Base-by-base conservation (phyloP, 2,329 filamentous ascomycete genomes). In the Ceratocystis alfenasii region DNA sequence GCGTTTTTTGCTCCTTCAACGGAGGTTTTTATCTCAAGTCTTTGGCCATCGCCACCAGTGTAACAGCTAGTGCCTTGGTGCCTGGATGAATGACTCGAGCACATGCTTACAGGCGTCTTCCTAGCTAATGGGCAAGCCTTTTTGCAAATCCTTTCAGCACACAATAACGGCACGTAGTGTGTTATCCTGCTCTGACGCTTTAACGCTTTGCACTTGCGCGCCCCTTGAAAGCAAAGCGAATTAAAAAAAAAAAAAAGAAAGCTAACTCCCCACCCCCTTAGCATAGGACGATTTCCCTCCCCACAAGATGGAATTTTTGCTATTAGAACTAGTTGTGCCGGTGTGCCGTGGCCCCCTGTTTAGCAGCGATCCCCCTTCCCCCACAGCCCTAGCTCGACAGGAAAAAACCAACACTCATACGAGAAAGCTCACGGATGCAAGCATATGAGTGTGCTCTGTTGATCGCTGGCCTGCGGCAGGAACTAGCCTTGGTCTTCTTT, bases 271-370 rank as follows among this genome's bases (percentile, higher is more conserved):
- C 33, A 36, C 33, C 33, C 33, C 10, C 36, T 10, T 41, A 41
- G 8, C 22, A 12, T 57, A 28, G 53, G 53, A 28, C 12, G 22
- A 17, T 15, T 12, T 57, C 25, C 36, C 36, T 57, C 53, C 53
- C 53, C 53, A 22, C 53, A 57, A 57, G 53, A 57, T 57, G 53
- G 25, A 57, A 5, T 22, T 57, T 57, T 57, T 28, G 53, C 53
- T 17, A 12, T 28, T 33, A 7, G 53, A 30, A 22, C 53, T 22
- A 30, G 22, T 3, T 50, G n/a, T 50, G 46, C 46, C 46, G 46
- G 46, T n/a, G 46, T 50, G 46, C 25, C 4, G 53, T 57, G 53
- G 53, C 10, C 53, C 46, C 53, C 53, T 57, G 53, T 57, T 28
- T 28, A 15, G 30, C 22, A 57, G 22, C 53, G 53, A 57, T 28